Base-by-base conservation (phyloP, 345 rosid species). In the Pugionium cornutum region DNA sequence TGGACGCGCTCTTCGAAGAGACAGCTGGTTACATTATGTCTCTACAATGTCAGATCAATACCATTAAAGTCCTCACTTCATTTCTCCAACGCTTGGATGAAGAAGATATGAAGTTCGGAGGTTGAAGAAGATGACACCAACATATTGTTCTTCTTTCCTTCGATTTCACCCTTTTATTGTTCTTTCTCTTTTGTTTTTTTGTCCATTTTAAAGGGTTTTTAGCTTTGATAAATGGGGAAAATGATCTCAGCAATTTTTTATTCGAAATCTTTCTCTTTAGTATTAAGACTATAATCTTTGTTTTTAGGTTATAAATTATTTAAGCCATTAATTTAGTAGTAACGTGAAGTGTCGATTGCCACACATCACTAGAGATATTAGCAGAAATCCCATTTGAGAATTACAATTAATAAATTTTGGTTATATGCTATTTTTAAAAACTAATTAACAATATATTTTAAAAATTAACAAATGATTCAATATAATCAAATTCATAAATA, bases 21-120 rank as follows among this genome's bases (percentile, higher is more conserved):
- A 88, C 91, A 4, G 95, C 95, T 35, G 84, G 47, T 11, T 88
- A 88, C 70, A 88, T 88, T 7, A 57, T 82, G 77, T 70, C 80
- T 65, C 65, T 88, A 74, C 81, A 83, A 69, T 77, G 73, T 67
- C 95, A 85, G 59, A 76, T 88, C 62, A 82, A 74, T 73, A 78
- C 86, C 77, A 76, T 85, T 86, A 79, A 73, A 74, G 76, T 74
- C 11, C 84, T 88, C 32, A 44, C 83, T 11, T 68, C 61, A 11
- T 77, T 82, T 55, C 69, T 88, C 56, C 78, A 85, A 72, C 80
- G 79, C 8, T 50, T 83, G 43, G 86, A 77, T 30, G 76, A 80
- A 67, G 74, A 85, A 68, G 80, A 82, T 51, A 74, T 69, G 43
- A 88, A 82, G 77, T 70, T 74, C 11, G 87, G 87, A 72, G 88